Evolutionary conservation across 129 eudicot species (phyloP), one percentile per base, ranked within the genome.

Genomic region (Chrysanthemum seticuspe): DNA sequence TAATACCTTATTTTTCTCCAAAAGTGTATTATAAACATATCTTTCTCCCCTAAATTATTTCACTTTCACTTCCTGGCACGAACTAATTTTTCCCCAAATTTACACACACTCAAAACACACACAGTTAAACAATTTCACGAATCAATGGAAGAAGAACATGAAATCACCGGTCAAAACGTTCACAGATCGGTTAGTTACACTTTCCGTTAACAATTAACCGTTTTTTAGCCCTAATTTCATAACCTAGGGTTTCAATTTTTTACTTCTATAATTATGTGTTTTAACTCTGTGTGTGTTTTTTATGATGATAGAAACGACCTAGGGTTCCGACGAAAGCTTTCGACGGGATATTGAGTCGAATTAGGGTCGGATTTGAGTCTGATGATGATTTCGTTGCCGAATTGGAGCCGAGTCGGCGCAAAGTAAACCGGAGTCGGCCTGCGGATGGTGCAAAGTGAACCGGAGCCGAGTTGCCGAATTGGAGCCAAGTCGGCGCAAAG

Each of bases 351-450:
- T 21, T 21, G 21, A 21, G 83, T 0, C 82, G 81, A 57, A 29
- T 54, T 44, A 74, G 66, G 34, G 87, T 62, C 13, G 10, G 64
- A 21, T 67, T 51, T 2, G 76, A 82, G 62, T 87, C 84, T 3
- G 97, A 83, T 13, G 97, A 75, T 21, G 95, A 90, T 25, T 83
- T 86, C 57, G 77, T 83, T 11, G 97, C 87, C 3, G 95, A 87
- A 3, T 79, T 90, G 7, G 86, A 87, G 27, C 85, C 75, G 27
- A 82, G 76, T 65, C 88, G 89, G 14, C 82, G 84, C 25, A 88
- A 75, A 78, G 75, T 78, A 54, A 91, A 86, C 81, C 80, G 84
- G 0, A 76, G 48, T 44, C 85, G 79, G 31, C 31, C 82, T 34
- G 3, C 69, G 0, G 91, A 84, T 70, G 86, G 77, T 53, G 91